A percentile compares a stretch with the other conserved stretches of the same genome.
Evolutionary conservation across 192 early-diverging fungal species (phyloP).

Genomic region (Geranomyces variabilis): DNA sequence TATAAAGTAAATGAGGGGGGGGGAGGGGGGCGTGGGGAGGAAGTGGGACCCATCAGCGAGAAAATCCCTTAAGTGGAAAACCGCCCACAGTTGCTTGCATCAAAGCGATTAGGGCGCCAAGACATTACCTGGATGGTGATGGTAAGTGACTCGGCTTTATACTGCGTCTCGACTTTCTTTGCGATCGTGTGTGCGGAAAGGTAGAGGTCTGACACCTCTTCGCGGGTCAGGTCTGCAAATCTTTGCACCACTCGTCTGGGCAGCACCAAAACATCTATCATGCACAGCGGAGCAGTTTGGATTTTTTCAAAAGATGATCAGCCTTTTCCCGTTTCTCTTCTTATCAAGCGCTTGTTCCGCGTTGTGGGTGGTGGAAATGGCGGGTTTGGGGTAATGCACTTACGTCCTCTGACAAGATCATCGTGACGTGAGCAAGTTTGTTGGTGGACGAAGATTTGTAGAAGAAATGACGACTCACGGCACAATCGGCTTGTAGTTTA

Average conservation of each 20-base stretch:
- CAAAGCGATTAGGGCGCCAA: neutral
- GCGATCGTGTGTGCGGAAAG: conserved; percentile 77
- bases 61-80: no score
- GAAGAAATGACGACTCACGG: conserved; percentile 57
- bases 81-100: neutral
- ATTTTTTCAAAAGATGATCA: no score
- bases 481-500: conserved; percentile 90
- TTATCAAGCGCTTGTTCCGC: no score
- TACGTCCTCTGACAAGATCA: conserved; percentile 8
- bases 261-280: conserved; percentile 83
- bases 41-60: no score
- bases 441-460: neutral
- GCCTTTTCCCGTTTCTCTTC: no score
- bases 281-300: no score
- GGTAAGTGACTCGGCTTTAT: conserved; percentile 71
- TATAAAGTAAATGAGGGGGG: conserved; percentile 22
- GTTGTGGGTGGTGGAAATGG: no score
- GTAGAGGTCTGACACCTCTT: conserved; percentile 84
- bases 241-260: conserved; percentile 70
- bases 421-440: no score
- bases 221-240: conserved; percentile 74
- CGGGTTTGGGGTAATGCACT: no score
- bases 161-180: conserved; percentile 73
- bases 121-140: conserved; percentile 72
- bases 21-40: no score